Evolutionary conservation across 306 rosid species (phyloP).

Genomic region (Castanospermum australe): DNA sequence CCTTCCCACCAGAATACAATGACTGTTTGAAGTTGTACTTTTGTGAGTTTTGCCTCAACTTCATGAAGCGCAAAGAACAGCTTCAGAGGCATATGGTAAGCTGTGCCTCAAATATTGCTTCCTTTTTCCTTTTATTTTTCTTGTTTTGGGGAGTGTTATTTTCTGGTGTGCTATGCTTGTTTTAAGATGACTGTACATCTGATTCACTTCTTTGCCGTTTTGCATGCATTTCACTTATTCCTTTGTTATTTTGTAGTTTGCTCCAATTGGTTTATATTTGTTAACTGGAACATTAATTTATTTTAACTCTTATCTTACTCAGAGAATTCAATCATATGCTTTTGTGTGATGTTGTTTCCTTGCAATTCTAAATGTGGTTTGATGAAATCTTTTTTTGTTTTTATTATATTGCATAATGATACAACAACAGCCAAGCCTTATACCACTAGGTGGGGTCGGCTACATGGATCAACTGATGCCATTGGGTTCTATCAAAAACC

Average conservation of each 20-base stretch:
- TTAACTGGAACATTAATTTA: not conserved
- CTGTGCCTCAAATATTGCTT: slow-evolving; percentile 29
- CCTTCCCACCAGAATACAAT: slow-evolving; percentile 96
- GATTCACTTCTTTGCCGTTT: slow-evolving; percentile 2
- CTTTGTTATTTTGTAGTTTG: not conserved
- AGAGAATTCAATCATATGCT: not conserved
- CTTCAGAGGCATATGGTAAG: slow-evolving; percentile 99
- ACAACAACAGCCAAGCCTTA: not conserved
- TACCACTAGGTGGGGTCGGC: not conserved
- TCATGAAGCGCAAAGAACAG: slow-evolving; percentile 99
- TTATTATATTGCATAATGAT: not conserved
- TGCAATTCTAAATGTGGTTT: not conserved
- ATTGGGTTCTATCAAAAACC: not conserved
- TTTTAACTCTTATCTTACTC: not conserved
- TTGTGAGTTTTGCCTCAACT: slow-evolving; percentile 98
- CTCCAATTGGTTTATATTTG: not conserved
- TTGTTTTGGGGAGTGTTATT: slow-evolving; percentile 10
- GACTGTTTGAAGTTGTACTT: slow-evolving; percentile 87
- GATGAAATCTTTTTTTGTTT: not conserved
- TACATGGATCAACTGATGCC: not conserved
- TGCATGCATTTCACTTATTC: not conserved
- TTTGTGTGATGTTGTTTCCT: not conserved
- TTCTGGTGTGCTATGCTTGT: not conserved
- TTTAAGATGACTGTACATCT: slow-evolving; percentile 7
- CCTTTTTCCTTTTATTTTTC: slow-evolving; percentile 7